phyloP scores from a whole-genome alignment of 306 rosid species.

The Fagus crenata region DNA sequence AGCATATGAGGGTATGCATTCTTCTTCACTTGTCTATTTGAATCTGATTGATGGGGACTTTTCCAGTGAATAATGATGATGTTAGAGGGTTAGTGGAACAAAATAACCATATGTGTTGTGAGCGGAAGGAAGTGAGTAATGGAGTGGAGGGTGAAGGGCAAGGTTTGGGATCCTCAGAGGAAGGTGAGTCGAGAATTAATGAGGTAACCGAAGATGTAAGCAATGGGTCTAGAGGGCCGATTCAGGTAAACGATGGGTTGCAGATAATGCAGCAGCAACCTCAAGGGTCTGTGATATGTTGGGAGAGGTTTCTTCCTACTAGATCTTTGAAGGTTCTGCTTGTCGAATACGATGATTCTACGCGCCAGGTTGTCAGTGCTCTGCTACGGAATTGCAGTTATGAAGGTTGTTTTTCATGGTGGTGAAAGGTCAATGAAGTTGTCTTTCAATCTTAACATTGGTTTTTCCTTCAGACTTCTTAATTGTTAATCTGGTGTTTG shows the following conservation, averaged over 20 bases:
- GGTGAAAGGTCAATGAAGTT: slow-evolving; percentile 20
- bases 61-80: slow-evolving; percentile 37
- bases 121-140: slow-evolving; percentile 32
- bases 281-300: slow-evolving; percentile 36
- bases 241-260: slow-evolving; percentile 46
- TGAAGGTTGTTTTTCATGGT: slow-evolving; percentile 45
- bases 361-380: slow-evolving; percentile 62
- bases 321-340: slow-evolving; percentile 62
- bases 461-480: slow-evolving; percentile 5
- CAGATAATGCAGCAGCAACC: slow-evolving; percentile 43
- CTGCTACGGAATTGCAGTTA: slow-evolving; percentile 59
- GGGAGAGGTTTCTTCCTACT: slow-evolving; percentile 63
- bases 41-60: slow-evolving; percentile 43
- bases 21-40: slow-evolving; percentile 33
- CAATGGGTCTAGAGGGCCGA: slow-evolving; percentile 34
- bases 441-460: not conserved
- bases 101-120: slow-evolving; percentile 36
- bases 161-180: slow-evolving; percentile 46
- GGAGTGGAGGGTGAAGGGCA: slow-evolving; percentile 42
- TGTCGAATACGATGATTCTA: slow-evolving; percentile 66
- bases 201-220: slow-evolving; percentile 36
- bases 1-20: slow-evolving; percentile 27
- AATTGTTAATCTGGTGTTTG: slow-evolving; percentile 31
- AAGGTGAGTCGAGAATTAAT: slow-evolving; percentile 35
- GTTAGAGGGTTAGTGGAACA: slow-evolving; percentile 32